phyloP scores from a whole-genome alignment of 768 basidiomycete genomes.

The Xanthoconium stramineum region DNA sequence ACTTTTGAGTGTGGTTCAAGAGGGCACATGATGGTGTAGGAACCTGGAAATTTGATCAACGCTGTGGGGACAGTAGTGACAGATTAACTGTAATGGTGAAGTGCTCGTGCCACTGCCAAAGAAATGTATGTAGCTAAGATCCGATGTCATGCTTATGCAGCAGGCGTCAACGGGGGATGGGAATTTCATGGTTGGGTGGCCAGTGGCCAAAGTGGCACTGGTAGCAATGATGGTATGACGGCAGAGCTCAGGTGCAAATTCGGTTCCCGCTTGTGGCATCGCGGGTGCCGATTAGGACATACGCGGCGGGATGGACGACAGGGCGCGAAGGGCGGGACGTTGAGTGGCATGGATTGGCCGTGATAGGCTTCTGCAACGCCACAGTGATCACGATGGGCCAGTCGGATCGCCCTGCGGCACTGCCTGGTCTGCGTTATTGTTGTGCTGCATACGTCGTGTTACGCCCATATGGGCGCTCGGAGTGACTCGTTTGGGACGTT shows the following conservation, averaged over 20 bases:
- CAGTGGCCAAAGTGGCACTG: too few relatives aligned
- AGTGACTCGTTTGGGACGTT: background rate
- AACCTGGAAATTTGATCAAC: background rate
- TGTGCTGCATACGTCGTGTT: background rate
- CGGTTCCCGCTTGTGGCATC: too few relatives aligned
- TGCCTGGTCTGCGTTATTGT: background rate
- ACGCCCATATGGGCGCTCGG: background rate
- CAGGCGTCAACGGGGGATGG: background rate
- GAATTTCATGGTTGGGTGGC: background rate
- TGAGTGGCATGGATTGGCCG: background rate
- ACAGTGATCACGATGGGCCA: background rate
- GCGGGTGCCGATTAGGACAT: too few relatives aligned
- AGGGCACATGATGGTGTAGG: background rate
- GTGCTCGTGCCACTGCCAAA: too few relatives aligned
- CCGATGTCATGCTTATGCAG: too few relatives aligned
- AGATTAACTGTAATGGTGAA: background rate
- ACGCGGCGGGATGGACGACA: too few relatives aligned
- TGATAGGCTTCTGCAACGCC: background rate
- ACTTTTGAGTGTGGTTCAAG: background rate
- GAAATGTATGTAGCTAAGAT: too few relatives aligned
- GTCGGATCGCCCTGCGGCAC: background rate
- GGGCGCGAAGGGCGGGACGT: background rate
- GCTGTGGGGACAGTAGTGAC: background rate
- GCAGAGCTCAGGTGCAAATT: too few relatives aligned
- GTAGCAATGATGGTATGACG: too few relatives aligned